Conservation (phyloP, 768 basidiomycete genomes). For the Bullera alba region DNA sequence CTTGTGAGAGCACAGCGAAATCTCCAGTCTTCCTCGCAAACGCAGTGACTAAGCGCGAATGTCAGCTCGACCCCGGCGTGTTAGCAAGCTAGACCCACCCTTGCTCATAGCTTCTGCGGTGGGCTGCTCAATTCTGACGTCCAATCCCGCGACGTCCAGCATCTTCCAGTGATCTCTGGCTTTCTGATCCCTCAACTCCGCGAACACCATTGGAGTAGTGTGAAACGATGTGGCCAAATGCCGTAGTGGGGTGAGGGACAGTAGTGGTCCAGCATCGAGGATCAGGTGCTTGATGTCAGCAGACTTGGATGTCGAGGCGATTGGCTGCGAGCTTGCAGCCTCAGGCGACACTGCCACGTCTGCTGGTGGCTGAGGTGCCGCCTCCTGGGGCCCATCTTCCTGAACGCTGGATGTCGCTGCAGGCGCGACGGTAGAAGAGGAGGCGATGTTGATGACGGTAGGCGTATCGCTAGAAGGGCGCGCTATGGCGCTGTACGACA, state of each 20-base stretch:
- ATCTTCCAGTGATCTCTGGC: constrained; percentile 63
- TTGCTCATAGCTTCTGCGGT: constrained; percentile 52
- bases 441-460: constrained; percentile 11
- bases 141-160: constrained; percentile 54
- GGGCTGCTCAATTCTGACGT: constrained; percentile 39
- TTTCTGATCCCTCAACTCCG: constrained; percentile 79
- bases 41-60: constrained; percentile 61
- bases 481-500: constrained; percentile 33
- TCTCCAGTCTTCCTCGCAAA: constrained; percentile 95
- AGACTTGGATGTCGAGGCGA: constrained; percentile 2
- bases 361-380: neutral
- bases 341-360: neutral
- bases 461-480: constrained; percentile 10
- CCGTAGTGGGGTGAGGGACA: constrained; percentile 74
- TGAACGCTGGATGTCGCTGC: neutral
- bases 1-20: constrained; percentile 79
- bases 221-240: constrained; percentile 77
- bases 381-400: neutral
- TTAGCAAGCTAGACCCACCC: constrained; percentile 53
- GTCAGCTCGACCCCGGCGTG: constrained; percentile 2
- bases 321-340: neutral
- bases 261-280: constrained; percentile 86
- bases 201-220: constrained; percentile 82
- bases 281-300: constrained; percentile 57
- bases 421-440: neutral